These are phyloP conservation scores for Hanseniaspora mollemarum DNA, from an alignment of 805 yeast species.

Conservation along the genomic window DNA sequence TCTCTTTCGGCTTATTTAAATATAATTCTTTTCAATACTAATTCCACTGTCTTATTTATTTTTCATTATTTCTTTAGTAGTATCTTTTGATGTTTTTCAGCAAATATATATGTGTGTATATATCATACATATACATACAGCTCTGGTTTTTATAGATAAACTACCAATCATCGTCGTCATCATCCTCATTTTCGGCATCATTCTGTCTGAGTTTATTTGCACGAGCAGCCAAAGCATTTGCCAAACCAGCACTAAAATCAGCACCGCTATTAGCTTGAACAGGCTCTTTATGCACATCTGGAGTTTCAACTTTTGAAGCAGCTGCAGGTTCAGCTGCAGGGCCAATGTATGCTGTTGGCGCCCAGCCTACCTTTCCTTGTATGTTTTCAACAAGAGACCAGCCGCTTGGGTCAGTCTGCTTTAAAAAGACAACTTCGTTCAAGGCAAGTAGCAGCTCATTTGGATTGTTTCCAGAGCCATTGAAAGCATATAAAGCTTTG, in stretches of 20 bases:
- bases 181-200: constrained; percentile 57
- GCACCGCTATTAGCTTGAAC: constrained; percentile 29
- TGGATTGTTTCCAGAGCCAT: constrained; percentile 64
- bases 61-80: too few species aligned
- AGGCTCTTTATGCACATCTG: too few species aligned
- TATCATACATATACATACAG: too few species aligned
- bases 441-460: constrained; percentile 67
- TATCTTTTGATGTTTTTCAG: too few species aligned
- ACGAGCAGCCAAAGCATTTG: constrained; percentile 74
- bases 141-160: too few species aligned
- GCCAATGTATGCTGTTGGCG: constrained; percentile 86
- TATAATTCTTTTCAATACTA: too few species aligned
- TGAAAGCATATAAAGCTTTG: constrained; percentile 78
- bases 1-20: too few species aligned
- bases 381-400: constrained; percentile 84
- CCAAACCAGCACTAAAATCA: constrained; percentile 68
- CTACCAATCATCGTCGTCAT: constrained; percentile 37
- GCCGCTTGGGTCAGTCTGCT: constrained; percentile 68
- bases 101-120: too few species aligned
- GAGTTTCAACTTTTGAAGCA: too few species aligned
- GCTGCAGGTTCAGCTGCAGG: too few species aligned
- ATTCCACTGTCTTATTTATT: too few species aligned
- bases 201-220: constrained; percentile 50
- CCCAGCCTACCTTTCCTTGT: constrained; percentile 90
- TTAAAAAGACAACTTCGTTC: constrained; percentile 63